Conservation (phyloP, 495 filamentous ascomycete species). For the Tuber microsphaerosporum region DNA sequence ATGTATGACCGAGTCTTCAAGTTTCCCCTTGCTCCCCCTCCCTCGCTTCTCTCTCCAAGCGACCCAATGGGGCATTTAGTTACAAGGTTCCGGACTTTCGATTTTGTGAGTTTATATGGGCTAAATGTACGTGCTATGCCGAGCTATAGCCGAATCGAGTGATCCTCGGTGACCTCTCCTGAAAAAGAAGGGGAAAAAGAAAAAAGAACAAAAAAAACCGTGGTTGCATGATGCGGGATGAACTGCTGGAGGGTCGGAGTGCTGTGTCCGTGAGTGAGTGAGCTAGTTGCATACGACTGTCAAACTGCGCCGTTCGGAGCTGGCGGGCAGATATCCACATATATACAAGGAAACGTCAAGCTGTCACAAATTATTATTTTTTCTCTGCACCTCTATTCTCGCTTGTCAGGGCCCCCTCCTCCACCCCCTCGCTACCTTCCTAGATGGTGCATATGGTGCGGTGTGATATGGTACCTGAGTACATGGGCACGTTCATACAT, state of each 20-base stretch:
- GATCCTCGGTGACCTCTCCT: background rate
- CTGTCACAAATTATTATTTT: background rate
- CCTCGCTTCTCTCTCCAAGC: background rate
- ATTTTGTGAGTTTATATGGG: background rate
- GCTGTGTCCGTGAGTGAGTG: background rate
- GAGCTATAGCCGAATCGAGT: background rate
- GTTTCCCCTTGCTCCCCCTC: background rate
- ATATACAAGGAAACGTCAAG: background rate
- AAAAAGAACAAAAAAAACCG: background rate
- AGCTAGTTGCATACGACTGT: background rate
- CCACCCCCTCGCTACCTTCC: background rate
- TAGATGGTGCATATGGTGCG: background rate
- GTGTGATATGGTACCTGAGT: background rate
- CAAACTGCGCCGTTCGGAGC: background rate
- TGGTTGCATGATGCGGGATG: background rate
- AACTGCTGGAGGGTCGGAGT: slow-evolving; percentile 4
- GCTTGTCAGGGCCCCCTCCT: background rate
- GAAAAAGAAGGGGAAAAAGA: background rate
- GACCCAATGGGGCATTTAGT: background rate
- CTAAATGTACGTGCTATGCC: background rate
- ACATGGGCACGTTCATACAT: background rate
- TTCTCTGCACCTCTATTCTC: background rate
- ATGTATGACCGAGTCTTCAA: background rate
- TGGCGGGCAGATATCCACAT: background rate
- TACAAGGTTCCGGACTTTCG: background rate